Base-by-base conservation (phyloP, 1,139 yeast genomes). In the Yamadazyma diospyri region DNA sequence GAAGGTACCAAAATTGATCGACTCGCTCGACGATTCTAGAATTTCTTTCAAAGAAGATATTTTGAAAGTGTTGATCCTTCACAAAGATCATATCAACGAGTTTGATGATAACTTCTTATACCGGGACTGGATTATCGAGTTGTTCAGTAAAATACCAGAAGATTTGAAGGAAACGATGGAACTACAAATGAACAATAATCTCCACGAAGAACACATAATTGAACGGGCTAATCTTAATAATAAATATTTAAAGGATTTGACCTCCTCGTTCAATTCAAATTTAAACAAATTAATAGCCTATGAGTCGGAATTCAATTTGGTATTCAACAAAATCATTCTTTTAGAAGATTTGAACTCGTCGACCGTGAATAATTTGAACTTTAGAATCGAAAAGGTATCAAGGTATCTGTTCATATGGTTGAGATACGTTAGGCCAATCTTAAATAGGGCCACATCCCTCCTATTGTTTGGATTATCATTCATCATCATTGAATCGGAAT, bases 401-500 rank as follows among this genome's bases (percentile, higher is more conserved):
- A 45, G 36, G 27, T 26, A 41, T 6, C 42, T 46, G 22, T 76
- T 58, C 41, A 34, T 58, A 14, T 57, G 61, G 34, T 63, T 69
- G 42, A 56, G 62, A 29, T 59, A 61, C 32, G 34, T 77, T 4
- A 52, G 66, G 10, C 88, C 92, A 0, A 36, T 56, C 9, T 38
- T 66, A 4, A 68, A 71, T 40, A 59, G 76, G 19, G 31, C 66
- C 0, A 31, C 62, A 3, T 56, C 82, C 3, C 62, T 70, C 1
- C 27, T 59, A 0, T 47, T 81, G 14, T 59, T 55, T 35, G 34
- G 36, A 4, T 46, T 48, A 5, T 76, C 89, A 0, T 55, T 77
- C 10, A 51, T 76, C 1, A 62, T 86, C 6, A 67, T 82, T 14
- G 81, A 83, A 61, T 81, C 92, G 12, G 95, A 86, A 52, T 63